Conservation (phyloP, 2,329 filamentous ascomycete genomes). For the Grosmannia penicillata region DNA sequence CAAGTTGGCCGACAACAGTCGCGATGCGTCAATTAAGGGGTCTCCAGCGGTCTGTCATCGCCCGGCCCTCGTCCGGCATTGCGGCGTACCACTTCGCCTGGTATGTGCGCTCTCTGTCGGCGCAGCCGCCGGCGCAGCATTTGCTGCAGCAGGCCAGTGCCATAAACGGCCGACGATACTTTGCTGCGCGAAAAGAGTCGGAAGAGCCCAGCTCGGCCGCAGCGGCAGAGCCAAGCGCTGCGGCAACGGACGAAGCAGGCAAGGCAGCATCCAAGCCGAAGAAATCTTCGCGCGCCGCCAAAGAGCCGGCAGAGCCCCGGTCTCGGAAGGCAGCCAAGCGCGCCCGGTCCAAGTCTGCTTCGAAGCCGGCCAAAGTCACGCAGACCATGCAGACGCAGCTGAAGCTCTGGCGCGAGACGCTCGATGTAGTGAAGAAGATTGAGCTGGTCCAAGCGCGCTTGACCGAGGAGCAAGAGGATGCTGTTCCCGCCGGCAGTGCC, state of each 20-base stretch:
- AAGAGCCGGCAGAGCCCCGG: too few species aligned
- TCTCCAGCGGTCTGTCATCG: slow-evolving; percentile 13
- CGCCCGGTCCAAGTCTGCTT: neutral
- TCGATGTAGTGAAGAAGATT: slow-evolving; percentile 13
- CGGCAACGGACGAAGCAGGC: too few species aligned
- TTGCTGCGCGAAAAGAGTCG: too few species aligned
- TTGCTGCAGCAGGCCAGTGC: too few species aligned
- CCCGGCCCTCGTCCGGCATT: slow-evolving; percentile 15
- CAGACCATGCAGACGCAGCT: slow-evolving; percentile 6
- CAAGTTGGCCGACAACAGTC: neutral
- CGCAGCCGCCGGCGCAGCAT: too few species aligned
- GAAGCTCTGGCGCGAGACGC: slow-evolving; percentile 15
- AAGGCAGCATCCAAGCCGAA: neutral
- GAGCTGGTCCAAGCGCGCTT: slow-evolving; percentile 9
- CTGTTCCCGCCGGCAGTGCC: neutral
- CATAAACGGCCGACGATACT: neutral
- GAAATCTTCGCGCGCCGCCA: slow-evolving; percentile 1
- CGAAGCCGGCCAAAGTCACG: neutral
- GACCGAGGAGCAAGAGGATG: slow-evolving; percentile 1
- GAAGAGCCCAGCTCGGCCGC: too few species aligned
- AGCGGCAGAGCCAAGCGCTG: too few species aligned
- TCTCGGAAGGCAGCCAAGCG: too few species aligned
- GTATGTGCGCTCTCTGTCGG: too few species aligned
- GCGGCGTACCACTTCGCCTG: too few species aligned
- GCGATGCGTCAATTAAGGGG: slow-evolving; percentile 19